Evolutionary conservation across 306 rosid genomes (phyloP).

Genomic region (Alnus glutinosa): DNA sequence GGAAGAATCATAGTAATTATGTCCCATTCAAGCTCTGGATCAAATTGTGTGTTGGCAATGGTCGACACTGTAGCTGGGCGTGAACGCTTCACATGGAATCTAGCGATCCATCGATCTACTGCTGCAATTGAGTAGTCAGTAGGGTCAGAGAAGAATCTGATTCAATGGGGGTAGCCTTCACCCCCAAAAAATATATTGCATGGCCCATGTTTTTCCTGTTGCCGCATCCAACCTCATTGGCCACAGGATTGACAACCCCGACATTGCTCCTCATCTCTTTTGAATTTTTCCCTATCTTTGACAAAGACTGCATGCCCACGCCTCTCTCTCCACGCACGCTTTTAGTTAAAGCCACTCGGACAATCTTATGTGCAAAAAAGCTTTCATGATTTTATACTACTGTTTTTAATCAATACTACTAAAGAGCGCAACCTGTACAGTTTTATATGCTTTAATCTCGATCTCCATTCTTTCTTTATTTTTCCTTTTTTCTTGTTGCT

Average conservation of each 20-base stretch:
- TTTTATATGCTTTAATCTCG: neutral
- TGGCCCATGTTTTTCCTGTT: constrained; percentile 44
- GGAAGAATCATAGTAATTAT: neutral
- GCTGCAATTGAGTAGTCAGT: constrained; percentile 13
- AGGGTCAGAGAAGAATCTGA: constrained; percentile 36
- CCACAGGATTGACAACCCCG: constrained; percentile 34
- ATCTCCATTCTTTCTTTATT: neutral
- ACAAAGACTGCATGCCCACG: constrained; percentile 18
- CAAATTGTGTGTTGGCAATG: neutral
- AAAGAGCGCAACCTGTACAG: neutral
- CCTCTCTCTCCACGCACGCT: neutral
- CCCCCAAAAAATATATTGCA: constrained; percentile 15
- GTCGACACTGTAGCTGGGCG: neutral
- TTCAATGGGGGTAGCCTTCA: constrained; percentile 41
- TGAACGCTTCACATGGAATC: constrained; percentile 14
- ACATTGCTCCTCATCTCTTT: constrained; percentile 21
- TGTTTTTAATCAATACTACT: neutral
- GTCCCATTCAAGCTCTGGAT: neutral
- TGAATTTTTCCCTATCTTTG: constrained; percentile 15
- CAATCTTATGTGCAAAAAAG: neutral
- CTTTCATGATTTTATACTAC: neutral
- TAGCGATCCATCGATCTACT: neutral
- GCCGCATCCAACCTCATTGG: constrained; percentile 49
- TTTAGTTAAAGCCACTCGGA: neutral
- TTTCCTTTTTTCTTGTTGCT: neutral